Percentiles rank a stretch among this genome's conserved stretches.
phyloP scores from a whole-genome alignment of 192 early-diverging fungal species.

The Coemansia sp. region DNA sequence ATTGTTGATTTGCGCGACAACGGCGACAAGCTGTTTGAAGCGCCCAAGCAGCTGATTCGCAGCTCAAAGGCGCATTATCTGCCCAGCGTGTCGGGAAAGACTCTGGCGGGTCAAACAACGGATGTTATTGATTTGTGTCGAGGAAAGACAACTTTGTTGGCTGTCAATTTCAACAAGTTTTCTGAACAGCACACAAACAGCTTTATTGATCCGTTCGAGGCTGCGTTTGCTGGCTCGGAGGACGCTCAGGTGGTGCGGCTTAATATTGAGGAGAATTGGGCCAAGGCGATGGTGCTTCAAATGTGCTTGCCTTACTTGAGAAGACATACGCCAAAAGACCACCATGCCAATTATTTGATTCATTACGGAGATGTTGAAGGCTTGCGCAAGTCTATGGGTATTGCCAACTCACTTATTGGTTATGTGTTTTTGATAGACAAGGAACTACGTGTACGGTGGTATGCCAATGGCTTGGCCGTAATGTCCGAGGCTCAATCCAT shows the following conservation, averaged over 20 bases:
- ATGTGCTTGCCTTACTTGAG: slow-evolving; percentile 41
- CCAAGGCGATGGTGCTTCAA: slow-evolving; percentile 44
- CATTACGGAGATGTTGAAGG: slow-evolving; percentile 51
- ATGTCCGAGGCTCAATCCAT: slow-evolving; percentile 35
- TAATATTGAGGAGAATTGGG: slow-evolving; percentile 56
- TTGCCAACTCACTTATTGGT: slow-evolving; percentile 53
- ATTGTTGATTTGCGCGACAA: slow-evolving; percentile 54
- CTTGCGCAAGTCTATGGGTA: slow-evolving; percentile 41
- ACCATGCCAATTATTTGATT: slow-evolving; percentile 30
- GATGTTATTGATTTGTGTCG: slow-evolving; percentile 34
- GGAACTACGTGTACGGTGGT: slow-evolving; percentile 49
- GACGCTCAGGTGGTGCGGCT: slow-evolving; percentile 45
- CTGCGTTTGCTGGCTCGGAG: slow-evolving; percentile 16
- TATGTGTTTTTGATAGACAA: slow-evolving; percentile 53
- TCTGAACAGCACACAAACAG: slow-evolving; percentile 49
- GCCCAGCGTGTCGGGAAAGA: slow-evolving; percentile 48
- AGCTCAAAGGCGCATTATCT: slow-evolving; percentile 34
- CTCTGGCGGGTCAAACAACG: slow-evolving; percentile 19
- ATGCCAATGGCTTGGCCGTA: slow-evolving; percentile 52
- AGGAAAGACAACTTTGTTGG: slow-evolving; percentile 43
- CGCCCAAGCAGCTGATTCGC: slow-evolving; percentile 39
- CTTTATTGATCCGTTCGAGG: slow-evolving; percentile 38
- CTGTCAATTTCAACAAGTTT: slow-evolving; percentile 53
- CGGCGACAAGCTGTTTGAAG: slow-evolving; percentile 54
- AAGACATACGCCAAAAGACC: slow-evolving; percentile 31